phyloP scores from a whole-genome alignment of 306 rosid genomes.

The Rosa multiflora region DNA sequence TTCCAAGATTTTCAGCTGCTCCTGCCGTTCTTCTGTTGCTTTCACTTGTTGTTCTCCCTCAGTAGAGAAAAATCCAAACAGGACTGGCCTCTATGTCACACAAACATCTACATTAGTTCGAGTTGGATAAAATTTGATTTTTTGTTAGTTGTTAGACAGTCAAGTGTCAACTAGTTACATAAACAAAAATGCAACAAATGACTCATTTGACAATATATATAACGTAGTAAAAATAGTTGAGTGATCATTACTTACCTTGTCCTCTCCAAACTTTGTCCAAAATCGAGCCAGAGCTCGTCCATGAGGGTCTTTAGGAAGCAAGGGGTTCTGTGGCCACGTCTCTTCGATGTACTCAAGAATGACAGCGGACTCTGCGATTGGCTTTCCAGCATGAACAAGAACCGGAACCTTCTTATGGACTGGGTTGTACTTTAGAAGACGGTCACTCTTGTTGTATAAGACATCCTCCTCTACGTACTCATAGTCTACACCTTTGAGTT shows the following conservation, averaged over 20 bases:
- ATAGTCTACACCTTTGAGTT: conserved; percentile 21
- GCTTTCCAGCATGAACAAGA: conserved; percentile 20
- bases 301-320: conserved; percentile 22
- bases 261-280: conserved; percentile 20
- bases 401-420: not conserved
- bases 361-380: conserved; percentile 14
- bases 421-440: conserved; percentile 16
- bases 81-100: not conserved
- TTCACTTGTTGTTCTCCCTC: conserved; percentile 19
- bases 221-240: not conserved
- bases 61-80: not conserved
- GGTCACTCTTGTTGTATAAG: conserved; percentile 9
- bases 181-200: not conserved
- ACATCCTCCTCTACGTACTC: conserved; percentile 19
- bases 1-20: not conserved
- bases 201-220: not conserved
- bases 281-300: conserved; percentile 12
- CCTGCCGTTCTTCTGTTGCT: not conserved
- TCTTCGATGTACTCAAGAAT: conserved; percentile 28
- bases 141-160: not conserved
- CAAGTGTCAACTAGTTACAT: not conserved
- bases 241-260: conserved; percentile 2
- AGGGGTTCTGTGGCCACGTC: conserved; percentile 20
- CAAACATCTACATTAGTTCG: not conserved
- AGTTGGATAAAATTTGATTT: not conserved